These are phyloP conservation scores for Saprolegnia parasitica DNA, from an alignment of 352 stramenopile species.

Conservation along the genomic window DNA sequence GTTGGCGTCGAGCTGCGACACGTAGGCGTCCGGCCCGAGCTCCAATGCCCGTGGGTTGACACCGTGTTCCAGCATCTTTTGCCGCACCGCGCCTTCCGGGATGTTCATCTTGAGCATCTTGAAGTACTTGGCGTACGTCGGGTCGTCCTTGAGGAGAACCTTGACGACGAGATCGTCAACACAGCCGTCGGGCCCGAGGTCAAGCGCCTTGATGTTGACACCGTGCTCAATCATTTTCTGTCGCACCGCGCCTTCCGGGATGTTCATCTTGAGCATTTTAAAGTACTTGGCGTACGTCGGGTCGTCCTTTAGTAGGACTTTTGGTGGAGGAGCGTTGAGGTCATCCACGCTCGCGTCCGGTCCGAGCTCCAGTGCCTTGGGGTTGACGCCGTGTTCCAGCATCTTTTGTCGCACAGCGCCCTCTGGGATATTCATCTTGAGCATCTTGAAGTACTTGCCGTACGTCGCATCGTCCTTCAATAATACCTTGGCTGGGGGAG, in stretches of 20 bases:
- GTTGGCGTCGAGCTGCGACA: background rate
- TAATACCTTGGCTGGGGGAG: constrained; percentile 32
- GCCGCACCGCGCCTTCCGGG: constrained; percentile 66
- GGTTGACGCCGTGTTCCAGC: constrained; percentile 34
- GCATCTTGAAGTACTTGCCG: constrained; percentile 92
- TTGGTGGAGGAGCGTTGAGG: background rate
- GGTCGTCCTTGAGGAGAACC: constrained; percentile 39
- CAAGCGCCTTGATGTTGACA: constrained; percentile 26
- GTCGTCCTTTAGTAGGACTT: constrained; percentile 41
- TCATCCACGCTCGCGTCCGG: constrained; percentile 15
- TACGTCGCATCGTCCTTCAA: constrained; percentile 52
- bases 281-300: constrained; percentile 84
- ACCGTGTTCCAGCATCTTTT: constrained; percentile 70
- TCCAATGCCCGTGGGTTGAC: constrained; percentile 22
- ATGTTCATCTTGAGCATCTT: constrained; percentile 91
- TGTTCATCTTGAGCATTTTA: constrained; percentile 90
- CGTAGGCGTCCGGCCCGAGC: constrained; percentile 2
- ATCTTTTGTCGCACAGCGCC: constrained; percentile 85
- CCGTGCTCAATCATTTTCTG: constrained; percentile 75
- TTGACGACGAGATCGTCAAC: constrained; percentile 1
- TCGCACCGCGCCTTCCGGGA: constrained; percentile 71
- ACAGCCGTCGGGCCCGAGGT: constrained; percentile 22
- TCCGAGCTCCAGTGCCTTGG: constrained; percentile 25
- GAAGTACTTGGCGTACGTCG: constrained; percentile 83
- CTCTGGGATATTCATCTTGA: constrained; percentile 85